Evolutionary conservation across 345 rosid species (phyloP).

Genomic region (Gossypium ekmanianum): DNA sequence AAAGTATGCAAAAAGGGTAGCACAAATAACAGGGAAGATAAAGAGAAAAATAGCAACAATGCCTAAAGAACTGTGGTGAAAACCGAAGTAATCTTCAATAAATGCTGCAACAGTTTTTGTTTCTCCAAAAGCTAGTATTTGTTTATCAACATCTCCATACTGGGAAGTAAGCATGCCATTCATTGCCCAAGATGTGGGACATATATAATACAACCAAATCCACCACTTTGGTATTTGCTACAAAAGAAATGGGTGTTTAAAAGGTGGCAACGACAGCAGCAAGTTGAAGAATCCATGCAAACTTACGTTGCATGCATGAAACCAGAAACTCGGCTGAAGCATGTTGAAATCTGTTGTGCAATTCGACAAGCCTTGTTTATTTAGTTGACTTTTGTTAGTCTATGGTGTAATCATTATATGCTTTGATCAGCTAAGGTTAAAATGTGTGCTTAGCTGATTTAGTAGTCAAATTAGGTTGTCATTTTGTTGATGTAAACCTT

Average conservation of each 20-base stretch:
- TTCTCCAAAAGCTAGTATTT: neutral
- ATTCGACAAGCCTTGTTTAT: no score
- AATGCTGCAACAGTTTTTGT: neutral
- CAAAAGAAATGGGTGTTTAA: neutral
- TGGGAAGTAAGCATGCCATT: conserved; percentile 5
- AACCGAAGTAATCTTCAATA: conserved; percentile 26
- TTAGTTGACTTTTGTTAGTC: no score
- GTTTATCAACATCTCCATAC: conserved; percentile 1
- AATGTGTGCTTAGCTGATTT: no score
- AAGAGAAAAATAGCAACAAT: neutral
- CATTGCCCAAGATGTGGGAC: conserved; percentile 3
- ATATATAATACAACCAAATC: neutral
- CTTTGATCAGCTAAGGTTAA: no score
- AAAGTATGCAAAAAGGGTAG: neutral
- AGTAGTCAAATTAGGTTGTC: no score
- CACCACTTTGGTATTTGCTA: conserved; percentile 14
- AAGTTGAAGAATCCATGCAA: no score
- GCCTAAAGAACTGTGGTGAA: neutral
- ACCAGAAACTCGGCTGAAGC: no score
- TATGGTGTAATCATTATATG: no score
- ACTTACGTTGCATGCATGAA: no score
- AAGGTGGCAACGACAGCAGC: no score
- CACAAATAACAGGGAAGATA: neutral
- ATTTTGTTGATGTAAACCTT: no score
- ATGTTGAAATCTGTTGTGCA: no score